Conservation (phyloP, 257 asterid genomes). For the Fraxinus pennsylvanica region DNA sequence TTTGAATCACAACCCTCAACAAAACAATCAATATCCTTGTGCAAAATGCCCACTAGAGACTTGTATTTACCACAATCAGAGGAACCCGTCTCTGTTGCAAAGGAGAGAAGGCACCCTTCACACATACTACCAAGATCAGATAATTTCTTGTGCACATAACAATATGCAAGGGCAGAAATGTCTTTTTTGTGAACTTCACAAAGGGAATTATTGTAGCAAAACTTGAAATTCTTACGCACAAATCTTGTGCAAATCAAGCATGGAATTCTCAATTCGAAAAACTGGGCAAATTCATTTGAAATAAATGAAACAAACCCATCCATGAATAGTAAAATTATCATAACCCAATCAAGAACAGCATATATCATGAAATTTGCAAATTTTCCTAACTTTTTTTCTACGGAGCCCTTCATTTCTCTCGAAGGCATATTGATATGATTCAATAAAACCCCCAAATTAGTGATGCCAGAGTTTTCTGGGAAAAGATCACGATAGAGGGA, state of each 20-base stretch:
- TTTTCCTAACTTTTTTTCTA: conserved; percentile 62
- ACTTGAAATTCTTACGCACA: conserved; percentile 45
- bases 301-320: conserved; percentile 71
- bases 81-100: conserved; percentile 53
- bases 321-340: conserved; percentile 62
- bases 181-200: conserved; percentile 84
- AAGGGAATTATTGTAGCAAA: conserved; percentile 70
- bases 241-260: conserved; percentile 83
- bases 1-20: neutral
- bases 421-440: conserved; percentile 24
- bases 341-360: conserved; percentile 65
- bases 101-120: conserved; percentile 72
- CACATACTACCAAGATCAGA: conserved; percentile 76
- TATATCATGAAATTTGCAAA: conserved; percentile 60
- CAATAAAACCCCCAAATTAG: neutral
- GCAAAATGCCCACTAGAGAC: neutral
- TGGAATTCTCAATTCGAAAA: conserved; percentile 65
- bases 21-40: neutral
- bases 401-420: conserved; percentile 36
- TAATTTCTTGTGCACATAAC: conserved; percentile 72
- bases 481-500: conserved; percentile 28
- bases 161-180: conserved; percentile 78
- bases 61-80: conserved; percentile 20
- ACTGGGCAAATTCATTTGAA: conserved; percentile 62
- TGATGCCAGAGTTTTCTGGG: conserved; percentile 20